These are phyloP conservation scores for Cnidoscolus chayamansa DNA, from an alignment of 441 rosid species.

Conservation along the genomic window DNA sequence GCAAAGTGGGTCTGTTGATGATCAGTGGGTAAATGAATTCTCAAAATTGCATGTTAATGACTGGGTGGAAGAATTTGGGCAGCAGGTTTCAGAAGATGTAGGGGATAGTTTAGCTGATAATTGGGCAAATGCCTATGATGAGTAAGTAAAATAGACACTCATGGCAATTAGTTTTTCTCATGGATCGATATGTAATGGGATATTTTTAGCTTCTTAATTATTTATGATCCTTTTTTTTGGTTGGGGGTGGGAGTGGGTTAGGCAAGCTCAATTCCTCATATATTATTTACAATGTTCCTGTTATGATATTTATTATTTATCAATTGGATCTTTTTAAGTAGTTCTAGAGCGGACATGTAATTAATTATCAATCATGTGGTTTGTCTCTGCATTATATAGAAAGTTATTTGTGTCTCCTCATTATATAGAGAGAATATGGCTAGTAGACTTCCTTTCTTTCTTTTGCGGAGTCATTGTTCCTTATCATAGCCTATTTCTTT, in stretches of 20 bases:
- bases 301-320: not conserved
- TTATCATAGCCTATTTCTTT: too few species aligned
- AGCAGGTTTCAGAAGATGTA: slow-evolving; percentile 61
- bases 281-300: not conserved
- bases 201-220: not conserved
- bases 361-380: not conserved
- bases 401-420: too few species aligned
- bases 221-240: not conserved
- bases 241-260: not conserved
- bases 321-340: not conserved
- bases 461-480: not conserved
- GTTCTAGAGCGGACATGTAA: not conserved
- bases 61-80: slow-evolving; percentile 91
- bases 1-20: slow-evolving; percentile 53
- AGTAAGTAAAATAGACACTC: slow-evolving; percentile 46
- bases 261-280: too few species aligned
- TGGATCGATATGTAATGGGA: not conserved
- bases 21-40: slow-evolving; percentile 94
- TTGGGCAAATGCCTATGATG: slow-evolving; percentile 94
- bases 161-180: slow-evolving; percentile 6
- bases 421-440: too few species aligned
- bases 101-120: slow-evolving; percentile 64
- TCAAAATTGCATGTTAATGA: slow-evolving; percentile 85
- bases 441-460: not conserved
- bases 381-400: not conserved